A percentile compares a stretch with the other conserved stretches of the same genome.
Evolutionary conservation across 2,329 filamentous ascomycete species (phyloP).

Genomic region (Epichloe sp.): DNA sequence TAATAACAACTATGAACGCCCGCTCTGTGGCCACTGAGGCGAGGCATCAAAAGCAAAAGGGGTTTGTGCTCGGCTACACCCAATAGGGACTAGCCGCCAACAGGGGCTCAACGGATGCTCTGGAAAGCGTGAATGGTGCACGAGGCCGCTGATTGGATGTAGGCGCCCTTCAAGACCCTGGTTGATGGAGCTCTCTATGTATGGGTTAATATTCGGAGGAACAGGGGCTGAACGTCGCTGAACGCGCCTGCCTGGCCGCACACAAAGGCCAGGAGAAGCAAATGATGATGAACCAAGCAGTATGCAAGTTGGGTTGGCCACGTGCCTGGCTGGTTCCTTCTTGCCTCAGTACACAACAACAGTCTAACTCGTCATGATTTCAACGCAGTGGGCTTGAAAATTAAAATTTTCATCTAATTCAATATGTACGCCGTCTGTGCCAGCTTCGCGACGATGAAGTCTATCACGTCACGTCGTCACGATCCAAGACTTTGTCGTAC

Average conservation of each 20-base stretch:
- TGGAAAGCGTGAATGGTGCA: background rate
- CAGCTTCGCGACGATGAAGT: too few species aligned
- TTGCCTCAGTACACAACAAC: too few species aligned
- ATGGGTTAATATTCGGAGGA: background rate
- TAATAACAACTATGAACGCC: background rate
- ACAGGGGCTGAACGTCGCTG: too few species aligned
- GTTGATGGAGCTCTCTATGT: background rate
- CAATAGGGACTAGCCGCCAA: slow-evolving; percentile 9
- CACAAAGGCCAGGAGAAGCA: background rate
- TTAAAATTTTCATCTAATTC: too few species aligned
- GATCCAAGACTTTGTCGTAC: too few species aligned
- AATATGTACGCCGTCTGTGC: too few species aligned
- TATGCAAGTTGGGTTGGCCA: too few species aligned
- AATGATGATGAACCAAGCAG: background rate
- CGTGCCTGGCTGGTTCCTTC: too few species aligned
- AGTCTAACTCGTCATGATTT: too few species aligned
- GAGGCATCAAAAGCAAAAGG: slow-evolving; percentile 17
- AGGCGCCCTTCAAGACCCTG: background rate
- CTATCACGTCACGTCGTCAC: too few species aligned
- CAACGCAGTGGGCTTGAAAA: too few species aligned
- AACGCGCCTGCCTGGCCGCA: too few species aligned
- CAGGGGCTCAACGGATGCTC: background rate
- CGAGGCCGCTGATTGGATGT: slow-evolving; percentile 3
- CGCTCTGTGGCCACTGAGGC: slow-evolving; percentile 10
- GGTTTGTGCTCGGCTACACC: slow-evolving; percentile 21